Evolutionary conservation across 2,329 filamentous ascomycete species (phyloP).

Genomic region (Ramichloridium luteum): DNA sequence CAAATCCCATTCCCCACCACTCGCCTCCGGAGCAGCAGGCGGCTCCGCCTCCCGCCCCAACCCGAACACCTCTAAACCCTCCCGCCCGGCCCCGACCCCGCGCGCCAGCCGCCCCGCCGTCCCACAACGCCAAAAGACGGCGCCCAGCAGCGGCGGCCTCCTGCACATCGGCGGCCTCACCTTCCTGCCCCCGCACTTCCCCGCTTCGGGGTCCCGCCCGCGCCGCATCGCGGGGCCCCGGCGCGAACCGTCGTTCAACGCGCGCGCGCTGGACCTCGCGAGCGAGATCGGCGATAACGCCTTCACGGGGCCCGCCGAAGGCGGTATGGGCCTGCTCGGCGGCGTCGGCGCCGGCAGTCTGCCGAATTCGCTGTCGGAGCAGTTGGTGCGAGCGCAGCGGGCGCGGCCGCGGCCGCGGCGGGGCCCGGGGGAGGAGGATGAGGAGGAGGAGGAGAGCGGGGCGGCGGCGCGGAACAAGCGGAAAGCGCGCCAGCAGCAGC

Average conservation of each 20-base stretch:
- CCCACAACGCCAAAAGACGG: slow-evolving; percentile 16
- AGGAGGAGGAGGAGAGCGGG: neutral
- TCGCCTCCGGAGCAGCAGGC: no score
- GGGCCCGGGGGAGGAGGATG: slow-evolving; percentile 24
- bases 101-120: neutral
- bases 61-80: slow-evolving; percentile 44
- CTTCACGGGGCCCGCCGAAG: slow-evolving; percentile 47
- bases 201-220: neutral
- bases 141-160: slow-evolving; percentile 9
- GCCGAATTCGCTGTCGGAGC: slow-evolving; percentile 26
- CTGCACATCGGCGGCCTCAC: slow-evolving; percentile 10
- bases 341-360: slow-evolving; percentile 18
- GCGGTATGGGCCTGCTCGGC: slow-evolving; percentile 32
- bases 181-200: slow-evolving; percentile 10
- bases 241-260: slow-evolving; percentile 54
- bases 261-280: slow-evolving; percentile 50
- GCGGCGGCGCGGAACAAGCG: neutral
- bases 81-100: slow-evolving; percentile 13
- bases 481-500: no score
- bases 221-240: slow-evolving; percentile 16
- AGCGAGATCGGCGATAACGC: slow-evolving; percentile 57
- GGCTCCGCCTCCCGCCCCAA: slow-evolving; percentile 21
- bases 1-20: no score
- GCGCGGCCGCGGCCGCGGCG: slow-evolving; percentile 19
- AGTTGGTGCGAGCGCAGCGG: slow-evolving; percentile 36